Evolutionary conservation across 106 monocot genomes (phyloP).

Genomic region (Posidonia australis): DNA sequence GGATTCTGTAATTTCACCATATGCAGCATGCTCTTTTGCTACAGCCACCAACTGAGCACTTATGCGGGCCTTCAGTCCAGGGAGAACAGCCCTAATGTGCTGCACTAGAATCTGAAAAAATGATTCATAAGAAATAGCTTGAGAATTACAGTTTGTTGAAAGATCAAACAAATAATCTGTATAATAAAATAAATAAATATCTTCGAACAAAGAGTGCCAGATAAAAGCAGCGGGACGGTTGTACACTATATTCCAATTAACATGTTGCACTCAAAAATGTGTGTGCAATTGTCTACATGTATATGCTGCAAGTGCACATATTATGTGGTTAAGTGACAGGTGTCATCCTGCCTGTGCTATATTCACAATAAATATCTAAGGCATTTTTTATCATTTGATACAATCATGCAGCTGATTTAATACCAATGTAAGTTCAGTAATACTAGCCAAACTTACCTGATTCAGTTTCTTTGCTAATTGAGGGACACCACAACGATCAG

Average conservation of each 20-base stretch:
- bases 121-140: neutral
- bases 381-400: neutral
- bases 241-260: neutral
- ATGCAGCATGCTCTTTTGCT: conserved; percentile 91
- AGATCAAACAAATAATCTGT: too few species aligned
- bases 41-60: conserved; percentile 83
- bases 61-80: conserved; percentile 83
- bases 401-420: too few species aligned
- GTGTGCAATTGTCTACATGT: neutral
- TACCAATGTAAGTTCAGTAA: too few species aligned
- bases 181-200: too few species aligned
- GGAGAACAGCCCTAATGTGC: conserved; percentile 83
- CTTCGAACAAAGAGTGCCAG: too few species aligned
- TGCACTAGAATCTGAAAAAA: conserved; percentile 77
- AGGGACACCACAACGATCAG: conserved; percentile 87
- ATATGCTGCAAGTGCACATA: neutral
- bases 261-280: neutral
- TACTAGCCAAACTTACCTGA: conserved; percentile 32
- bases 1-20: conserved; percentile 86
- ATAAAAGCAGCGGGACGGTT: too few species aligned
- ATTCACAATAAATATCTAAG: too few species aligned
- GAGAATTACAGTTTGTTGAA: too few species aligned
- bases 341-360: too few species aligned
- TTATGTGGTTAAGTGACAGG: too few species aligned
- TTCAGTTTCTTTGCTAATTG: conserved; percentile 96